Conservation (phyloP, 1,139 yeast genomes). For the Suhomyces anneliseae region DNA sequence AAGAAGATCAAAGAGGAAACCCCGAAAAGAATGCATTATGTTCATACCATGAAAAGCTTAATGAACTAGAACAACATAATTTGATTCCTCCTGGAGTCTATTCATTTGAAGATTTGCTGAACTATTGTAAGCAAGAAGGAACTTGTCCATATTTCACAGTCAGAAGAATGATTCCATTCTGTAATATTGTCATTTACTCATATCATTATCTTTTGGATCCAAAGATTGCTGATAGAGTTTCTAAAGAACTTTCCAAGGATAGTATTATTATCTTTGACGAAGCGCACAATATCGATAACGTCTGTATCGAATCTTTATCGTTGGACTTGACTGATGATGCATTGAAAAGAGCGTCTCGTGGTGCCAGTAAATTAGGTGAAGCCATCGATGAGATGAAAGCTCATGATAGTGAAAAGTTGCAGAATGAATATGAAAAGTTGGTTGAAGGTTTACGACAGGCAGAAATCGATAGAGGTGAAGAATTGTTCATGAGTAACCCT, state of each 20-base stretch:
- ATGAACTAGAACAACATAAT: conserved; percentile 83
- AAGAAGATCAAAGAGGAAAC: conserved; percentile 46
- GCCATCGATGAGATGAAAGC: conserved; percentile 81
- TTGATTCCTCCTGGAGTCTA: conserved; percentile 90
- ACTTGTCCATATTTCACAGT: conserved; percentile 97
- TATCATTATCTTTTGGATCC: conserved; percentile 96
- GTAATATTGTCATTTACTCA: conserved; percentile 92
- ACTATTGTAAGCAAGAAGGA: conserved; percentile 72
- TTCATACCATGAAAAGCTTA: conserved; percentile 84
- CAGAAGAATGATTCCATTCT: conserved; percentile 95
- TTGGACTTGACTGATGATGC: conserved; percentile 63
- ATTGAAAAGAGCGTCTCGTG: conserved; percentile 50
- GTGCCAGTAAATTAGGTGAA: conserved; percentile 73
- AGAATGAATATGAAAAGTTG: conserved; percentile 85
- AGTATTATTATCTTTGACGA: conserved; percentile 95
- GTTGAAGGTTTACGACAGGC: conserved; percentile 87
- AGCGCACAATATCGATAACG: conserved; percentile 98
- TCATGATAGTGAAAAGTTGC: conserved; percentile 79
- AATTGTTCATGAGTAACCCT: conserved; percentile 83
- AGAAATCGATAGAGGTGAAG: conserved; percentile 73
- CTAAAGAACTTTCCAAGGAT: conserved; percentile 87
- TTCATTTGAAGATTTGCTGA: conserved; percentile 81
- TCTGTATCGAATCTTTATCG: conserved; percentile 92
- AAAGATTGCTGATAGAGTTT: conserved; percentile 93
- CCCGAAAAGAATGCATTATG: conserved; percentile 52